These are phyloP conservation scores for Fusarium udum DNA, from an alignment of 2,329 filamentous ascomycete species.

Conservation along the genomic window DNA sequence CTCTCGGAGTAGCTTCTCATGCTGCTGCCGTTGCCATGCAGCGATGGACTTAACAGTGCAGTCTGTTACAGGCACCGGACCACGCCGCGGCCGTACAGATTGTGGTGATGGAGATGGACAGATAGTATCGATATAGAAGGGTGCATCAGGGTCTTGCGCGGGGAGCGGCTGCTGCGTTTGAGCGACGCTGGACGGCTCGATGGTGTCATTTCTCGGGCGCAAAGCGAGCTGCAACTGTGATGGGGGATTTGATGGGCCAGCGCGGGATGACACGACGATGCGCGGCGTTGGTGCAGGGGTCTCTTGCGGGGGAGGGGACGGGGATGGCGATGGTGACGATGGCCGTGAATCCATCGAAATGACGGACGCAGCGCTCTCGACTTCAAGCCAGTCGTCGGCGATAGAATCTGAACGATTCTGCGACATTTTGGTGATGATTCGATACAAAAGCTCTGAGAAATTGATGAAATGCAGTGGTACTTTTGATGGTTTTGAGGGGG, in stretches of 20 bases:
- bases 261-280: background rate
- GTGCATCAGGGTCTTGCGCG: background rate
- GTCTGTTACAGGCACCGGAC: rapidly evolving
- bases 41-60: background rate
- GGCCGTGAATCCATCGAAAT: constrained; percentile 21
- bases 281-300: background rate
- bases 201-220: background rate
- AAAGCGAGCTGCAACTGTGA: background rate
- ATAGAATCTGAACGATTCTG: constrained; percentile 8
- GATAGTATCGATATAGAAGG: no score
- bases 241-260: background rate
- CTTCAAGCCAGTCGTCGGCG: constrained; percentile 37
- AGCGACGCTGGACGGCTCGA: background rate
- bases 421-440: background rate
- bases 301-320: background rate
- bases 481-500: background rate
- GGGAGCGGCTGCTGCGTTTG: background rate
- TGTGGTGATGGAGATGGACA: background rate
- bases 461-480: rapidly evolving
- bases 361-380: constrained; percentile 31
- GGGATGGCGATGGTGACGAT: constrained; percentile 7
- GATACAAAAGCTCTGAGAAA: rapidly evolving
- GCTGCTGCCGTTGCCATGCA: background rate
- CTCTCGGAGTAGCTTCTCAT: background rate
- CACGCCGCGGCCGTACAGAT: rapidly evolving